Conservation (phyloP, 2,329 filamentous ascomycete genomes). For the Sporothrix globosa region DNA sequence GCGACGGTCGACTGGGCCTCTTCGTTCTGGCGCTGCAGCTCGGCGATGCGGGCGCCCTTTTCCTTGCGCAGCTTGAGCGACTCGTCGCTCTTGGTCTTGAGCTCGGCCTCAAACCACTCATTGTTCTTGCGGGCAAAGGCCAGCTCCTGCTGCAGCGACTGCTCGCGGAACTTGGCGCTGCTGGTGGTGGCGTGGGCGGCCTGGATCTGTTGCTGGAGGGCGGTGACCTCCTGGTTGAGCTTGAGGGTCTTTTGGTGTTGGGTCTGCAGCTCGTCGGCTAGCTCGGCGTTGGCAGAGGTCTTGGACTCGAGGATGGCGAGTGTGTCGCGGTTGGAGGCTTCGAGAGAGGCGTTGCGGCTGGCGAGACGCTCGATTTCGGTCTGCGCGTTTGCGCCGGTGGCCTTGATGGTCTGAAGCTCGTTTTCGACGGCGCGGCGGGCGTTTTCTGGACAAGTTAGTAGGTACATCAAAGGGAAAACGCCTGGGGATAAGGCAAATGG, state of each 20-base stretch:
- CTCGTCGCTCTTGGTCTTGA: slow-evolving; percentile 87
- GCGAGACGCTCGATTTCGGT: slow-evolving; percentile 76
- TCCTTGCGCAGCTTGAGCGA: slow-evolving; percentile 91
- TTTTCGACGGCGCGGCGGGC: slow-evolving; percentile 74
- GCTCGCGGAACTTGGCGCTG: slow-evolving; percentile 85
- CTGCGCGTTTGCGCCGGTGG: slow-evolving; percentile 72
- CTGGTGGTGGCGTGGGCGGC: slow-evolving; percentile 77
- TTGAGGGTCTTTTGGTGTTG: slow-evolving; percentile 88
- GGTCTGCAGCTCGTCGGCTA: slow-evolving; percentile 82
- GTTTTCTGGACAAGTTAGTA: slow-evolving; percentile 61
- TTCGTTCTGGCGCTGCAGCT: slow-evolving; percentile 85
- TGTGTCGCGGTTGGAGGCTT: slow-evolving; percentile 90
- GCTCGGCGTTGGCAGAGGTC: slow-evolving; percentile 79
- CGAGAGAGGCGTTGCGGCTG: slow-evolving; percentile 81
- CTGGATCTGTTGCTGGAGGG: slow-evolving; percentile 82
- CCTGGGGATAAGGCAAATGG: not conserved
- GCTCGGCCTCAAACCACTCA: slow-evolving; percentile 89
- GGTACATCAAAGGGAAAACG: too few species aligned
- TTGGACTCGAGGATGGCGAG: slow-evolving; percentile 88
- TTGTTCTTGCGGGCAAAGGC: slow-evolving; percentile 86
- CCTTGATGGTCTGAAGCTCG: slow-evolving; percentile 77
- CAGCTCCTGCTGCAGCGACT: slow-evolving; percentile 86
- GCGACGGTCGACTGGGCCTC: slow-evolving; percentile 79
- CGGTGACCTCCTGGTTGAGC: slow-evolving; percentile 78
- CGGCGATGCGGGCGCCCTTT: slow-evolving; percentile 84